phyloP scores from a whole-genome alignment of 164 flowering plant genomes.

The Protea cynaroides region DNA sequence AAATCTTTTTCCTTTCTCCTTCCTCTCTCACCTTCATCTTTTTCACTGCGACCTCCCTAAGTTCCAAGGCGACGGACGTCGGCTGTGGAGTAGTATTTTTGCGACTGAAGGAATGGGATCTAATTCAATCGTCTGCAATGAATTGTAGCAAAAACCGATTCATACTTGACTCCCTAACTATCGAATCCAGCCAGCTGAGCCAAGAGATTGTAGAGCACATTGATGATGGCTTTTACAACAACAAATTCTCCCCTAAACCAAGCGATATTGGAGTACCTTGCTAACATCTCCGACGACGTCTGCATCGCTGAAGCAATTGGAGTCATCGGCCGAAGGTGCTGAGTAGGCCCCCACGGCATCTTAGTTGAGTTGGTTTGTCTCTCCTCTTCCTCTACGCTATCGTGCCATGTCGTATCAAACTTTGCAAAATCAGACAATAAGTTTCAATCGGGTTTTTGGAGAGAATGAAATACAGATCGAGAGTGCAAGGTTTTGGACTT shows the following conservation, averaged over 20 bases:
- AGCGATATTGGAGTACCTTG: constrained; percentile 66
- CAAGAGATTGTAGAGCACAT: constrained; percentile 73
- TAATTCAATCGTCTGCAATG: constrained; percentile 83
- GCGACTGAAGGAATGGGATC: constrained; percentile 92
- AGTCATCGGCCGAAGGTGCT: constrained; percentile 41
- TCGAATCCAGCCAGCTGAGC: constrained; percentile 23
- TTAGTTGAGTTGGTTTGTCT: no score
- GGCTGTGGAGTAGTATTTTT: constrained; percentile 76
- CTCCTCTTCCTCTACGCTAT: no score
- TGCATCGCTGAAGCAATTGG: constrained; percentile 14
- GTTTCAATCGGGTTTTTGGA: no score
- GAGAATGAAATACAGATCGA: no score
- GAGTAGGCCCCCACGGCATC: no score
- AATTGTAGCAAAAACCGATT: constrained; percentile 62
- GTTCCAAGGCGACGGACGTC: constrained; percentile 68
- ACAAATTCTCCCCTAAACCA: constrained; percentile 97
- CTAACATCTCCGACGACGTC: constrained; percentile 29
- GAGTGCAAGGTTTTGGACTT: no score
- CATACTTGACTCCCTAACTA: constrained; percentile 44
- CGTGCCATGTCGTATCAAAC: no score
- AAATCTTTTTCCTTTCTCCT: constrained; percentile 1
- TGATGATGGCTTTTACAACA: constrained; percentile 98
- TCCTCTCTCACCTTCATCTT: constrained; percentile 13
- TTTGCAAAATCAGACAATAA: no score
- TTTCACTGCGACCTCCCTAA: constrained; percentile 34